These are phyloP conservation scores for Rickenella mellea DNA, from an alignment of 768 basidiomycete species.

Conservation along the genomic window DNA sequence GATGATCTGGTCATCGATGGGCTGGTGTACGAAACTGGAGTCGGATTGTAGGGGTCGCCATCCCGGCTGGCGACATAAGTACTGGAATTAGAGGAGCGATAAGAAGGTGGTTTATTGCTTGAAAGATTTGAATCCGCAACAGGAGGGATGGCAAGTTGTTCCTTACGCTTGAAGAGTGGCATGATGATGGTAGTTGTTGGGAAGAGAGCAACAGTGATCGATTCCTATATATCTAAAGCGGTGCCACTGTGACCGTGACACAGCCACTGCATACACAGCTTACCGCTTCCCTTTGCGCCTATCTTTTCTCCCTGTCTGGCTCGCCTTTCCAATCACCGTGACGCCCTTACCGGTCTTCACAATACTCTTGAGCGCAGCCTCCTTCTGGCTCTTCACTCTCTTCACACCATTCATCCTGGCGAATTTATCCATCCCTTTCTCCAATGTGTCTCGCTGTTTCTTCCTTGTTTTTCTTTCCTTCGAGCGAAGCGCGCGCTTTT, in stretches of 20 bases:
- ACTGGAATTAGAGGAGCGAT: conserved; percentile 38
- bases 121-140: conserved; percentile 25
- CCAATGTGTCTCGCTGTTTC: conserved; percentile 55
- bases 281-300: conserved; percentile 19
- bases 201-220: conserved; percentile 5
- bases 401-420: conserved; percentile 43
- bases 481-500: conserved; percentile 66
- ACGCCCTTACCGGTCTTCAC: conserved; percentile 82
- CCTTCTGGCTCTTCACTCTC: conserved; percentile 72
- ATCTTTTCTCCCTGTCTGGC: conserved; percentile 22
- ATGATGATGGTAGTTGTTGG: conserved; percentile 36
- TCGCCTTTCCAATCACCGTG: conserved; percentile 74
- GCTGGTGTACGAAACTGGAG: neutral
- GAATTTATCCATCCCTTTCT: conserved; percentile 56
- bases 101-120: conserved; percentile 25
- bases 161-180: conserved; percentile 56
- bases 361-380: conserved; percentile 69
- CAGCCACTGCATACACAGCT: neutral
- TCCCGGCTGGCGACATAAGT: conserved; percentile 67
- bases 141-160: conserved; percentile 61
- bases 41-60: conserved; percentile 42
- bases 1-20: neutral
- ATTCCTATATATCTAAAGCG: no score
- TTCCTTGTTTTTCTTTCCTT: conserved; percentile 65
- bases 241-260: no score